These are phyloP conservation scores for Murraya koenigii DNA, from an alignment of 345 rosid genomes.

Conservation along the genomic window DNA sequence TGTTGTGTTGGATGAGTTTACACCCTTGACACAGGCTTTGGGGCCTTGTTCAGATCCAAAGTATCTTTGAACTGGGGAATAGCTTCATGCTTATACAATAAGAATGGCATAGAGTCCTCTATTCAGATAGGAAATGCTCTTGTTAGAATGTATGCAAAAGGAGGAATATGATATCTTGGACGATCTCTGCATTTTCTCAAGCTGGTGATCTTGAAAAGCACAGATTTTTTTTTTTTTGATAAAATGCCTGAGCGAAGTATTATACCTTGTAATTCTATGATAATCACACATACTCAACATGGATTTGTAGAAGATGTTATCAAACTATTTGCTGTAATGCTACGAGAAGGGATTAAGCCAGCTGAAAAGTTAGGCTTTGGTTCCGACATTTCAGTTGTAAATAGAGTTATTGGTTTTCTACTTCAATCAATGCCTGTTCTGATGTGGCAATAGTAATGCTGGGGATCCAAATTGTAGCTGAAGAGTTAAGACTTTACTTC, in stretches of 20 bases:
- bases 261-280: slow-evolving; percentile 27
- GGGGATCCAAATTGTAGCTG: slow-evolving; percentile 24
- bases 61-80: slow-evolving; percentile 10
- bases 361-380: background rate
- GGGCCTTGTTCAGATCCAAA: slow-evolving; percentile 19
- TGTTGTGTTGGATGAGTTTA: slow-evolving; percentile 27
- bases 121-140: slow-evolving; percentile 26
- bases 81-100: slow-evolving; percentile 25
- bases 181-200: too few species aligned
- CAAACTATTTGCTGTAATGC: slow-evolving; percentile 16
- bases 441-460: slow-evolving; percentile 17
- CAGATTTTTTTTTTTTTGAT: slow-evolving; percentile 13
- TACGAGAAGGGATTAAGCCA: slow-evolving; percentile 14
- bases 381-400: slow-evolving; percentile 22
- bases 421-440: slow-evolving; percentile 22
- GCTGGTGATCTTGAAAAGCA: too few species aligned
- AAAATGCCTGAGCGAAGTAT: slow-evolving; percentile 21
- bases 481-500: slow-evolving; percentile 20
- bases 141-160: slow-evolving; percentile 17
- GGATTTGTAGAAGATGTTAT: slow-evolving; percentile 23
- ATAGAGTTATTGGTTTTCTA: slow-evolving; percentile 19
- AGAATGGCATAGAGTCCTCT: slow-evolving; percentile 19
- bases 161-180: too few species aligned
- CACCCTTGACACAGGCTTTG: slow-evolving; percentile 16
- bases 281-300: slow-evolving; percentile 16